These are phyloP conservation scores for Sporothrix euskadiensis DNA, from an alignment of 2,329 filamentous ascomycete species.

Conservation along the genomic window DNA sequence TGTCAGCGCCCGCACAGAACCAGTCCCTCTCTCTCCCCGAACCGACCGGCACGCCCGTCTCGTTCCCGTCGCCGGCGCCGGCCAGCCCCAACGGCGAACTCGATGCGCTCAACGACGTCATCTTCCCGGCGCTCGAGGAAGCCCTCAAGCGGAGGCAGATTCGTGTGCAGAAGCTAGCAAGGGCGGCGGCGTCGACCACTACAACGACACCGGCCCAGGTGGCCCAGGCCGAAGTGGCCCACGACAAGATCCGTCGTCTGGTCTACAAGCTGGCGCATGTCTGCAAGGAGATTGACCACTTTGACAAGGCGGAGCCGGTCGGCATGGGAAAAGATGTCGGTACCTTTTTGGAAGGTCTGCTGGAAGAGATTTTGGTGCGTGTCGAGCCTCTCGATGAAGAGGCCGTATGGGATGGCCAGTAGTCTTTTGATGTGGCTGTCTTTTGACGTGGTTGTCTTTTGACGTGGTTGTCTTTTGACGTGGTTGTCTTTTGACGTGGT, in stretches of 20 bases:
- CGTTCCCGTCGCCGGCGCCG: conserved; percentile 60
- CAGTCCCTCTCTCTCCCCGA: not conserved
- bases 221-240: conserved; percentile 66
- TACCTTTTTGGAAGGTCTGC: conserved; percentile 83
- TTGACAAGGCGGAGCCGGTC: conserved; percentile 82
- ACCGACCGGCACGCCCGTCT: conserved; percentile 37
- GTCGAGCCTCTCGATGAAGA: conserved; percentile 84
- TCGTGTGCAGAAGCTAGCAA: conserved; percentile 55
- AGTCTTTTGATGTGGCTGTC: not conserved
- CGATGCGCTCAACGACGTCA: conserved; percentile 85
- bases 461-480: too few species aligned
- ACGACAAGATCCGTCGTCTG: conserved; percentile 78
- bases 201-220: conserved; percentile 47
- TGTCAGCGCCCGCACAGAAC: not conserved
- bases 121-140: conserved; percentile 88
- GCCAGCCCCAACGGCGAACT: conserved; percentile 66
- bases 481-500: too few species aligned
- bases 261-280: conserved; percentile 80
- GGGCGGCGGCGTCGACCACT: conserved; percentile 27
- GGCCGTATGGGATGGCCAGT: not conserved
- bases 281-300: conserved; percentile 87
- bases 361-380: conserved; percentile 90
- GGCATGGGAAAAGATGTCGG: conserved; percentile 91
- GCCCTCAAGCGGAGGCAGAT: conserved; percentile 78
- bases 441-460: not conserved